These are phyloP conservation scores for Nemania abortiva DNA, from an alignment of 2,329 filamentous ascomycete genomes.

Conservation along the genomic window DNA sequence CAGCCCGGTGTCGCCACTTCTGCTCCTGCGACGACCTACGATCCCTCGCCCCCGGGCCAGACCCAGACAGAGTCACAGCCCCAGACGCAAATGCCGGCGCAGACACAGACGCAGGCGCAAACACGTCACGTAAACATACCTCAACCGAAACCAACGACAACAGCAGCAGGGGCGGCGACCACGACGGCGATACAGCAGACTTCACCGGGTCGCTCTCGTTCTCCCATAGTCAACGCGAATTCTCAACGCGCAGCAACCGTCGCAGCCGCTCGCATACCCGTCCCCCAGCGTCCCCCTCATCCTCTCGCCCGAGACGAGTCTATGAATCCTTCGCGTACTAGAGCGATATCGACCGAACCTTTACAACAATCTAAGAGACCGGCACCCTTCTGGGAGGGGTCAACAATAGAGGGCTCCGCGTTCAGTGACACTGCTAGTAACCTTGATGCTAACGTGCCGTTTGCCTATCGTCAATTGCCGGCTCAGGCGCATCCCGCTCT, in stretches of 20 bases:
- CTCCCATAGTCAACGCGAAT: conserved; percentile 50
- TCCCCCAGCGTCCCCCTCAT: conserved; percentile 42
- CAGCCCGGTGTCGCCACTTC: conserved; percentile 46
- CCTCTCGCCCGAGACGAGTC: conserved; percentile 44
- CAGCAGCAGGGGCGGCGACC: no score
- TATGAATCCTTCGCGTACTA: conserved; percentile 40
- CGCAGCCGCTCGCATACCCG: conserved; percentile 41
- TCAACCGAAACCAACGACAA: conserved; percentile 34
- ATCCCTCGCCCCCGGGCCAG: conserved; percentile 30
- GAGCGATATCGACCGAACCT: conserved; percentile 45
- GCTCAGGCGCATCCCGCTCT: conserved; percentile 39
- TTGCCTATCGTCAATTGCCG: conserved; percentile 41
- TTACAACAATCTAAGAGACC: conserved; percentile 42
- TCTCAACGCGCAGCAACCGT: conserved; percentile 44
- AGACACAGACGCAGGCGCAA: conserved; percentile 8
- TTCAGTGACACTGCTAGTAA: conserved; percentile 53
- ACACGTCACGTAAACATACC: conserved; percentile 37
- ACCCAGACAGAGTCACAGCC: conserved; percentile 30
- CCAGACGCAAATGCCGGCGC: conserved; percentile 4
- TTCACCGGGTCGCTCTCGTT: conserved; percentile 47
- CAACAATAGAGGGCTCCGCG: conserved; percentile 51
- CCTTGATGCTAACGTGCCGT: conserved; percentile 44
- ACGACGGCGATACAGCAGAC: conserved; percentile 42
- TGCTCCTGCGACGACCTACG: conserved; percentile 43
- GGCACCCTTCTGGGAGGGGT: conserved; percentile 52